A percentile compares a stretch with the other conserved stretches of the same genome.
Evolutionary conservation across 768 basidiomycete genomes (phyloP).

Genomic region (Dentipellis sp.): DNA sequence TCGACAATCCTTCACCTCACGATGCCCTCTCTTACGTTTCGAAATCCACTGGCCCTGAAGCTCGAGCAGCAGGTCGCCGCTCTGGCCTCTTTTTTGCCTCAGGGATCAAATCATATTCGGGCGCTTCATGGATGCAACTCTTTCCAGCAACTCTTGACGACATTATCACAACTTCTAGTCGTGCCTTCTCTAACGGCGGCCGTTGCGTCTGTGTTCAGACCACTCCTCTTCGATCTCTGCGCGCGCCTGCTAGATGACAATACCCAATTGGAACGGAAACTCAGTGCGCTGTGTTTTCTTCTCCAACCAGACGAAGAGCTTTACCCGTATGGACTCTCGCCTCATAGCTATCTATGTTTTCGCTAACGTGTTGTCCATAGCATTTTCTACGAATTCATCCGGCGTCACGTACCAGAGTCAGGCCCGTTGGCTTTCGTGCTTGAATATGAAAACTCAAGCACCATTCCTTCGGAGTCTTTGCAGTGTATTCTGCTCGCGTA

Average conservation of each 20-base stretch:
- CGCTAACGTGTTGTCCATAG: conserved; percentile 26
- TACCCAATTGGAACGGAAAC: conserved; percentile 38
- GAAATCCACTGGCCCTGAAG: background rate
- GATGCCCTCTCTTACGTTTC: background rate
- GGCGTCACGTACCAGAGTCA: conserved; percentile 29
- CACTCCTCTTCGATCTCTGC: conserved; percentile 70
- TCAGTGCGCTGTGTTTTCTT: conserved; percentile 52
- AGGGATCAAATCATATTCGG: background rate
- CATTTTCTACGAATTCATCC: conserved; percentile 44
- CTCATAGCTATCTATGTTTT: conserved; percentile 4
- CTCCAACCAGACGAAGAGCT: conserved; percentile 64
- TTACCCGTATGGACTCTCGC: conserved; percentile 46
- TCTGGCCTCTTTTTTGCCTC: background rate
- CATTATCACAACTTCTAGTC: conserved; percentile 52
- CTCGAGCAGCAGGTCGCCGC: background rate
- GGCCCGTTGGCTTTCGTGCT: conserved; percentile 46
- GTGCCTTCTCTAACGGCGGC: conserved; percentile 51
- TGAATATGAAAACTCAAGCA: conserved; percentile 18
- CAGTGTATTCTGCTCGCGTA: conserved; percentile 71
- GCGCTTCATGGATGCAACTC: background rate
- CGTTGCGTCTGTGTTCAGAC: conserved; percentile 62
- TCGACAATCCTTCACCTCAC: background rate
- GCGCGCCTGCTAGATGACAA: conserved; percentile 69
- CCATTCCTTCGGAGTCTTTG: conserved; percentile 36
- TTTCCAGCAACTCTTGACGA: conserved; percentile 13